Evolutionary conservation across 208 protist genomes (phyloP).

Genomic region (Trichomonas tenax): DNA sequence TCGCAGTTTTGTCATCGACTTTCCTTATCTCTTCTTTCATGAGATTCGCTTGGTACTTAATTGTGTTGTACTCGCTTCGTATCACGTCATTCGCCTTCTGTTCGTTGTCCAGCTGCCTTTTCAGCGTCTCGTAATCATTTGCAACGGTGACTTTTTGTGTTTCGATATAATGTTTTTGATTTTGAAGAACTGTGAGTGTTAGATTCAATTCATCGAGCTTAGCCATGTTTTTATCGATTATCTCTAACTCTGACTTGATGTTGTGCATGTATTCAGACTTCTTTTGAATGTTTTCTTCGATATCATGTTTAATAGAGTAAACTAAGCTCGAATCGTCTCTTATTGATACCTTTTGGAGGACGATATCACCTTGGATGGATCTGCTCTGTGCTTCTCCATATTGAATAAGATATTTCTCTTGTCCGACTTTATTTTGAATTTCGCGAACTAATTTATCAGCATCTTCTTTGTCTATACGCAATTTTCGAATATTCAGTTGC

Average conservation of each 20-base stretch:
- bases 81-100: background rate
- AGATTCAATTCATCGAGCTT: background rate
- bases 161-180: background rate
- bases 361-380: background rate
- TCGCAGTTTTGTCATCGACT: background rate
- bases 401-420: background rate
- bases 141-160: background rate
- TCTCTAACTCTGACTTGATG: background rate
- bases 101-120: background rate
- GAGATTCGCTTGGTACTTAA: background rate
- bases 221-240: background rate
- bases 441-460: background rate
- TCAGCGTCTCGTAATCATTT: background rate
- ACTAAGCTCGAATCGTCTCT: background rate
- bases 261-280: background rate
- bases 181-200: background rate
- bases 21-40: background rate
- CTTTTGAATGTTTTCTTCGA: background rate
- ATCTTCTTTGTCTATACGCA: background rate
- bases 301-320: background rate
- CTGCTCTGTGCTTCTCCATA: background rate
- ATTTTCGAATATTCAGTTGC: background rate
- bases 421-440: background rate
- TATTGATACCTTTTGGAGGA: background rate
- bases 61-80: background rate